Evolutionary conservation across 805 yeast genomes (phyloP).

Genomic region (Kodamaea neixiangensis): DNA sequence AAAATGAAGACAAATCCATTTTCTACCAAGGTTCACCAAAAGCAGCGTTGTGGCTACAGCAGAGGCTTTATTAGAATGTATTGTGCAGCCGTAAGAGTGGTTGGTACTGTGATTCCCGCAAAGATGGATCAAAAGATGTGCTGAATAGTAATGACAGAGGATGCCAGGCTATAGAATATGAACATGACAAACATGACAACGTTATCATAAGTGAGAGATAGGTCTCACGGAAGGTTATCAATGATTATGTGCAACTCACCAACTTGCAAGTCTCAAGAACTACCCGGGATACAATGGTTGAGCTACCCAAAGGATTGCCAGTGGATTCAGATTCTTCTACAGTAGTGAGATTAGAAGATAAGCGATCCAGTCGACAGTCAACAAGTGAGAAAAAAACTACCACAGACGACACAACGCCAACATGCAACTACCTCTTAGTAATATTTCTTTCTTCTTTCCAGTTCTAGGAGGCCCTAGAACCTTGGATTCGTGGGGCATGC

Average conservation of each 20-base stretch:
- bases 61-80: background rate
- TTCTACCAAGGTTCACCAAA: too few relatives aligned
- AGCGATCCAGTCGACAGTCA: background rate
- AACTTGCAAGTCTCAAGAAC: too few relatives aligned
- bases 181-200: background rate
- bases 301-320: too few relatives aligned
- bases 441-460: background rate
- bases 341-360: background rate
- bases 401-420: background rate
- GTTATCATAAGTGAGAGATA: background rate
- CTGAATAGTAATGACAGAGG: background rate
- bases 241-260: too few relatives aligned
- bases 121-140: background rate
- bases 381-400: background rate
- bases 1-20: background rate
- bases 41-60: too few relatives aligned
- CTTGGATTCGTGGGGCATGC: background rate
- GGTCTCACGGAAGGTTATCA: background rate
- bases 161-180: too few relatives aligned
- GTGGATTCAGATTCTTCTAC: background rate
- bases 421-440: background rate
- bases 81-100: background rate
- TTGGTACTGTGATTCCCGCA: background rate
- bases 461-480: background rate
- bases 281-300: too few relatives aligned